These are phyloP conservation scores for Acacia confusa DNA, from an alignment of 306 rosid species.

Conservation along the genomic window DNA sequence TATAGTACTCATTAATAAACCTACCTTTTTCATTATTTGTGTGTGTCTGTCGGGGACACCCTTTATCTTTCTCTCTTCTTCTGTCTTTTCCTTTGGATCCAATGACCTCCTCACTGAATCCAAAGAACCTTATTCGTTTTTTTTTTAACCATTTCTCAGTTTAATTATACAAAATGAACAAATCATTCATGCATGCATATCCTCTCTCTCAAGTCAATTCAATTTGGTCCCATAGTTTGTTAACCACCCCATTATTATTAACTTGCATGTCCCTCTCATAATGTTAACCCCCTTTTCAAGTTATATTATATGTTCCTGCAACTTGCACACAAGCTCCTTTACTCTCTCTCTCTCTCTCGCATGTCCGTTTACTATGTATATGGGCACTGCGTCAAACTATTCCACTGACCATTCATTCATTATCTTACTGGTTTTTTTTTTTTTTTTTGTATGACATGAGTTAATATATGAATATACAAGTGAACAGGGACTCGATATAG, in stretches of 20 bases:
- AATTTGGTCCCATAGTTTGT: conserved; percentile 39
- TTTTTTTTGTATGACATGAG: no score
- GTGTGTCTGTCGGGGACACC: conserved; percentile 41
- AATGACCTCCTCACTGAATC: conserved; percentile 52
- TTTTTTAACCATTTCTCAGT: not conserved
- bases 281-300: conserved; percentile 27
- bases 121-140: conserved; percentile 26
- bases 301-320: conserved; percentile 17
- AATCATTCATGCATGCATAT: conserved; percentile 23
- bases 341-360: not conserved
- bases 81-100: conserved; percentile 54
- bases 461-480: not conserved
- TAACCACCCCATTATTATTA: conserved; percentile 32
- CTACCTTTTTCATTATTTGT: conserved; percentile 29
- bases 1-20: not conserved
- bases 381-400: not conserved
- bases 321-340: not conserved
- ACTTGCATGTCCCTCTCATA: conserved; percentile 17
- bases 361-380: no score
- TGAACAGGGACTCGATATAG: not conserved
- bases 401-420: not conserved
- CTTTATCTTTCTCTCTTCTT: conserved; percentile 43
- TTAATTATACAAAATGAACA: not conserved
- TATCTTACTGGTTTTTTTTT: no score
- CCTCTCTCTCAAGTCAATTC: conserved; percentile 29